These are phyloP conservation scores for Quercus glauca DNA, from an alignment of 306 rosid genomes.

Conservation along the genomic window DNA sequence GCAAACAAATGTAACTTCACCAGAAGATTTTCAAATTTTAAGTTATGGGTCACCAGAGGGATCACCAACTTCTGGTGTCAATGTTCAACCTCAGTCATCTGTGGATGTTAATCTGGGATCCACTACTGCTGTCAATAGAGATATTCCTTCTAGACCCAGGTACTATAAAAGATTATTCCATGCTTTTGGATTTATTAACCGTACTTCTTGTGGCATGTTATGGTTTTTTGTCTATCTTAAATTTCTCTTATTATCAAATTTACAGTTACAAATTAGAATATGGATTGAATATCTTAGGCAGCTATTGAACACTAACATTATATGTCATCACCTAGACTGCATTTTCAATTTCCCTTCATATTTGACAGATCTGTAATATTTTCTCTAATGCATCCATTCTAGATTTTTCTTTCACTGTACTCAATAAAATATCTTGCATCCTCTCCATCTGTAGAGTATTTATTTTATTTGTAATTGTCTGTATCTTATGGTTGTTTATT, in stretches of 20 bases:
- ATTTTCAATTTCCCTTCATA: background rate
- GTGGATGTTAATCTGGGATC: slow-evolving; percentile 19
- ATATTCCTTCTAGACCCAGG: slow-evolving; percentile 50
- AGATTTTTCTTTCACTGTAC: background rate
- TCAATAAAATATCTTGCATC: background rate
- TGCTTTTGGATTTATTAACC: background rate
- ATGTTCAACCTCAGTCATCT: slow-evolving; percentile 28
- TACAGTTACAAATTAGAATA: background rate
- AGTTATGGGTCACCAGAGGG: slow-evolving; percentile 23
- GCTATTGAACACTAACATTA: background rate
- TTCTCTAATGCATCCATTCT: background rate
- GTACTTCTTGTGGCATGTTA: background rate
- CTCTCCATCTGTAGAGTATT: background rate
- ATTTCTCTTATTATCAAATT: background rate
- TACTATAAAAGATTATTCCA: slow-evolving; percentile 10
- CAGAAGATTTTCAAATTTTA: slow-evolving; percentile 11
- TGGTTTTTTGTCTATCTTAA: background rate
- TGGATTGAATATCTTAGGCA: background rate
- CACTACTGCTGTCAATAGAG: slow-evolving; percentile 26
- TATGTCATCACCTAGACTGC: background rate
- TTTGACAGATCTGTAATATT: background rate
- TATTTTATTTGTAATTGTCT: background rate
- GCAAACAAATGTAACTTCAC: slow-evolving; percentile 33
- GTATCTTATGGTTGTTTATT: slow-evolving; percentile 3
- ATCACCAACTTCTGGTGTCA: slow-evolving; percentile 36